Conservation (phyloP, 2,329 filamentous ascomycete genomes). For the Alternaria consortialis region DNA sequence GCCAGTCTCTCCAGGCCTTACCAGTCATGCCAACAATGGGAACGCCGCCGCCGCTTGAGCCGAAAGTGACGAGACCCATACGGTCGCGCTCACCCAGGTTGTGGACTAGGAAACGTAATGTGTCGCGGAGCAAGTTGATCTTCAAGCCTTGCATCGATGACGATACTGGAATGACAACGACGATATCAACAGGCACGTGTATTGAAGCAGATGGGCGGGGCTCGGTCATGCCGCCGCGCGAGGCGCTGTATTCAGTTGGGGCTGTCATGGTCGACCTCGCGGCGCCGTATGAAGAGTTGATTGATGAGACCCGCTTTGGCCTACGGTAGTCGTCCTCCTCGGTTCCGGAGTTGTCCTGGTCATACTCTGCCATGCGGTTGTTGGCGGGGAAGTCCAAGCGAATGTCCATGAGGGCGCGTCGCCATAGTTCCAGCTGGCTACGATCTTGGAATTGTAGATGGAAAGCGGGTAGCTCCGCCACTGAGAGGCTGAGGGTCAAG, state of each 20-base stretch:
- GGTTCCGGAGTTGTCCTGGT: conserved; percentile 80
- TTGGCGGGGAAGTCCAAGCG: conserved; percentile 69
- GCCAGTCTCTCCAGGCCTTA: conserved; percentile 92
- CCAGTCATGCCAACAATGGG: conserved; percentile 98
- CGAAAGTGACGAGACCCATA: conserved; percentile 97
- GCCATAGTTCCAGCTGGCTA: conserved; percentile 88
- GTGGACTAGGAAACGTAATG: conserved; percentile 88
- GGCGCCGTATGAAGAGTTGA: conserved; percentile 84
- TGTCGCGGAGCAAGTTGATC: conserved; percentile 91
- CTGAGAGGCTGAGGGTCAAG: conserved; percentile 88
- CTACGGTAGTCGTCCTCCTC: conserved; percentile 87
- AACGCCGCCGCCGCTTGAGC: conserved; percentile 90
- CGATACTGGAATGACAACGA: conserved; percentile 95
- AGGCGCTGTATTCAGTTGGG: conserved; percentile 88
- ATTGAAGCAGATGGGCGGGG: conserved; percentile 64
- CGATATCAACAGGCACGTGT: conserved; percentile 93
- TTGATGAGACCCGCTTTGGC: conserved; percentile 77
- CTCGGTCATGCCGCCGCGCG: conserved; percentile 55
- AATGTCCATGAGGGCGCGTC: conserved; percentile 84
- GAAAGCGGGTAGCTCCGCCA: conserved; percentile 91
- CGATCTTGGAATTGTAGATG: conserved; percentile 88
- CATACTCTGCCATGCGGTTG: conserved; percentile 74
- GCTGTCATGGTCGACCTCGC: conserved; percentile 85
- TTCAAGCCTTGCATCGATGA: conserved; percentile 99
- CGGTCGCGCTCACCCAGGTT: conserved; percentile 91